Evolutionary conservation across 805 yeast species (phyloP), one percentile per base, ranked within the genome.

Genomic region (Metschnikowia similis): DNA sequence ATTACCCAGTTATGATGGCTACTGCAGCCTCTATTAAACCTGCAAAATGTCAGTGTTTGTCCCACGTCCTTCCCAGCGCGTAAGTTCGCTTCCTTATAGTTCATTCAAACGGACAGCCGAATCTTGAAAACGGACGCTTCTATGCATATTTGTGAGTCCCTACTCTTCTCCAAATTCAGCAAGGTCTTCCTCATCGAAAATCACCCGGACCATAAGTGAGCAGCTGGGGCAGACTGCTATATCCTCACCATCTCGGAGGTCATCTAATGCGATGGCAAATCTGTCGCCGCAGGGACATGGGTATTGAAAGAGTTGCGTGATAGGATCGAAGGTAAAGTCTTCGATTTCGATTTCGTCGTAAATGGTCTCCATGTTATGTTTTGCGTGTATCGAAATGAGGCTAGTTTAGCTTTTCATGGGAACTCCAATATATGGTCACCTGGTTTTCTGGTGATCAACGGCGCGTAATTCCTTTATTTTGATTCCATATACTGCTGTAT

Each of bases 281-380:
- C 83, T 77, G 67, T 94, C 99, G 8, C 99, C 99, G 68, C 99
- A 94, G 1, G 99, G 99, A 74, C 99, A 94, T 4, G 99, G 99
- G 61, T 91, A 92, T 45, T 89, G 86, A 69, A 91, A 89, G 27
- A 89, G 69, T 66, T 87, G 90, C 11, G 87, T 82, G n/a, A 72
- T 75, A 2, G 91, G 82, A 66, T 94, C 97, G 65, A 82, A 94
- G 2, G 90, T 84, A 83, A 94, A 91, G 66, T 94, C 99, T 68
- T 94, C 99, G 47, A 94, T 94, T 74, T 94, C 99, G 49, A 94
- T 84, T 65, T 94, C 95, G 67, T 94, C 99, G 69, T 94, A 94
- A 32, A 84, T 78, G 1, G 83, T 72, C 56, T 84, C 84, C 75
- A 83, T 79, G 37, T 28, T 31, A 17, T 32, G 26, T 34, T 21